Percentiles rank a stretch among this genome's conserved stretches.
Conservation (phyloP, 345 rosid species). For the Iberis pinnata region DNA sequence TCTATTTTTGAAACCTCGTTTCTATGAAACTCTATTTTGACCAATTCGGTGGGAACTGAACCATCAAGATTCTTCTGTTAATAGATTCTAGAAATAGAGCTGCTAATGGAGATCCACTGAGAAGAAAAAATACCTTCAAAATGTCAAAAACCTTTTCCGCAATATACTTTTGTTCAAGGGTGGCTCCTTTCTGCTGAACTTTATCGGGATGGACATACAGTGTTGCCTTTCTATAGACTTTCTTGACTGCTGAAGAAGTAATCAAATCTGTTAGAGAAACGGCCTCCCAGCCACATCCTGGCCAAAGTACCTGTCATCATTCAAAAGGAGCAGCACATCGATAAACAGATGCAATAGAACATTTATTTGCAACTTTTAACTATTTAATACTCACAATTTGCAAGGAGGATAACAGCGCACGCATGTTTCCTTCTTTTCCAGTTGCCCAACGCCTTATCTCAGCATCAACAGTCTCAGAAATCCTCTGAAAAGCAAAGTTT, state of each 20-base stretch:
- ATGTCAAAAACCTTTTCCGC: slow-evolving; percentile 97
- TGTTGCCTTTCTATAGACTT: slow-evolving; percentile 78
- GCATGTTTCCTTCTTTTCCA: slow-evolving; percentile 93
- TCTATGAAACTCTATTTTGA: too few relatives aligned
- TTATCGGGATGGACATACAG: slow-evolving; percentile 91
- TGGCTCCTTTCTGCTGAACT: slow-evolving; percentile 97
- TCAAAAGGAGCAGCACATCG: background rate
- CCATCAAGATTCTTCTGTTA: background rate
- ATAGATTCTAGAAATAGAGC: background rate
- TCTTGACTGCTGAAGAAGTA: slow-evolving; percentile 76
- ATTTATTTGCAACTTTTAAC: background rate
- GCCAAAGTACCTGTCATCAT: slow-evolving; percentile 79
- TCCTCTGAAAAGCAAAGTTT: slow-evolving; percentile 47
- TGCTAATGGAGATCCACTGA: slow-evolving; percentile 8
- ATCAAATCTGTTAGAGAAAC: slow-evolving; percentile 77
- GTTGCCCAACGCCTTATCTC: slow-evolving; percentile 78
- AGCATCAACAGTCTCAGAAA: slow-evolving; percentile 62
- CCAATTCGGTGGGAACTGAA: too few relatives aligned
- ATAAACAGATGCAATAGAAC: too few relatives aligned
- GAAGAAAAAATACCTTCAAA: slow-evolving; percentile 57
- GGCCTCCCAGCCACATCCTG: slow-evolving; percentile 81
- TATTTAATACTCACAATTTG: slow-evolving; percentile 48
- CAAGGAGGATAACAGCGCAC: slow-evolving; percentile 75
- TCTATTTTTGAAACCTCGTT: background rate
- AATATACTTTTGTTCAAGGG: slow-evolving; percentile 67